Conservation (phyloP, 305 asterid species). For the Fraxinus baroniana region DNA sequence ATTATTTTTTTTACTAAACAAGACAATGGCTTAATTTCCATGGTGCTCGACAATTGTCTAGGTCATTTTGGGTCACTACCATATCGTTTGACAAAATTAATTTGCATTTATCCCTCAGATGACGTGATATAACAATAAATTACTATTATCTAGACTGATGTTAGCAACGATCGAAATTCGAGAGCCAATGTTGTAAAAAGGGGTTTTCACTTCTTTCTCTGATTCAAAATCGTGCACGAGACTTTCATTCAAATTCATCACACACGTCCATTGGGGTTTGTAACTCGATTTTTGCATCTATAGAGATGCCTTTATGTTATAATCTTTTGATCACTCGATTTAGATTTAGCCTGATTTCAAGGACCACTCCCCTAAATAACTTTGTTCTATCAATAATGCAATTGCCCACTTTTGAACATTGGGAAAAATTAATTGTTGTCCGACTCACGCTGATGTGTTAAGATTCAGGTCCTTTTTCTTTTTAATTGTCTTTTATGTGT, state of each 20-base stretch:
- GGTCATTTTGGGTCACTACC: neutral
- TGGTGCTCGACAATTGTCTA: too few species aligned
- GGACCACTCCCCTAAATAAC: neutral
- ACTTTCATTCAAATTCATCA: too few species aligned
- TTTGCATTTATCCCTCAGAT: too few species aligned
- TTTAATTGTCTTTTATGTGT: slow-evolving; percentile 23
- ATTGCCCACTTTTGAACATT: neutral
- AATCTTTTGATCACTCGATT: neutral
- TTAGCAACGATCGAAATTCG: too few species aligned
- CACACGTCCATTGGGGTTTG: neutral
- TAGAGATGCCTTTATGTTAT: neutral
- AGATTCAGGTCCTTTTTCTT: slow-evolving; percentile 6
- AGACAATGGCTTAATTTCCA: neutral
- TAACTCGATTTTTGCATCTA: neutral
- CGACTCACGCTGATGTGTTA: slow-evolving; percentile 47
- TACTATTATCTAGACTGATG: too few species aligned
- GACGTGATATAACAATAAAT: too few species aligned
- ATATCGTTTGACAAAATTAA: neutral
- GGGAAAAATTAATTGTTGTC: slow-evolving; percentile 23
- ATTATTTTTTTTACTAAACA: too few species aligned
- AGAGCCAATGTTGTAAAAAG: too few species aligned
- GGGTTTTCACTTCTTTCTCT: too few species aligned
- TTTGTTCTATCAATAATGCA: neutral
- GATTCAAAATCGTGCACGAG: too few species aligned
- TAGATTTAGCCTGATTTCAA: neutral